Base-by-base conservation (phyloP, 345 rosid species). In the Passiflora organensis region DNA sequence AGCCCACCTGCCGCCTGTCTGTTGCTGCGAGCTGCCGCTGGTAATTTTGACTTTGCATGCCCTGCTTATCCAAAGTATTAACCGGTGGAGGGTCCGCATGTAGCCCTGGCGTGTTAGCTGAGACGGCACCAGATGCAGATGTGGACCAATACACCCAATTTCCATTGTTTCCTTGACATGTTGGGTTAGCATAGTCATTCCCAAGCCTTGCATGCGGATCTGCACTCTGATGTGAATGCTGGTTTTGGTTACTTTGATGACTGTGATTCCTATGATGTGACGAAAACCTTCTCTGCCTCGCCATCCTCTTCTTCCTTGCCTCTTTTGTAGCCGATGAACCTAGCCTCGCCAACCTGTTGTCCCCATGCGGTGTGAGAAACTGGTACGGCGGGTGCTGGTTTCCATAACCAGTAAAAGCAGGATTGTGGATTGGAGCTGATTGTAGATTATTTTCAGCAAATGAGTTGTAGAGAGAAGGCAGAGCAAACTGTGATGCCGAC, bases 291-390 rank as follows among this genome's bases (percentile, higher is more conserved):
- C 90, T 79, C 68, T 93, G 97, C 69, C 99, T 78, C 0, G 97
- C 99, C 99, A 94, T 94, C 44, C 99, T 79, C 79, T 93, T 93
- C 85, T 86, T 94, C 72, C 97, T 75, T 1, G 99, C 99, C 43
- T 94, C 97, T 64, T 89, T 89, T 0, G 97, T 87, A 0, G 95
- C 95, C 0, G 93, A 89, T 0, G 96, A 80, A 36, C 97, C 89
- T 34, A 79, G 50, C 53, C 86, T 68, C 43, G 55, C 60, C 52
- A 81, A 34, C 60, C 79, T 68, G 18, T 77, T 80, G 20, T 75
- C 82, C 46, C 73, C 76, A 43, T 81, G 78, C 1, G 77, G 78
- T 1, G 60, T 72, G 50, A 68, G 32, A 55, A 68, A 81, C 37
- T 71, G 87, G 37, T 76, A 80, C 6, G 76, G 77, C 6, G 76